Percentiles rank a stretch among this genome's conserved stretches.
These are phyloP conservation scores for Biscutella auriculata DNA, from an alignment of 441 rosid genomes.

Conservation along the genomic window DNA sequence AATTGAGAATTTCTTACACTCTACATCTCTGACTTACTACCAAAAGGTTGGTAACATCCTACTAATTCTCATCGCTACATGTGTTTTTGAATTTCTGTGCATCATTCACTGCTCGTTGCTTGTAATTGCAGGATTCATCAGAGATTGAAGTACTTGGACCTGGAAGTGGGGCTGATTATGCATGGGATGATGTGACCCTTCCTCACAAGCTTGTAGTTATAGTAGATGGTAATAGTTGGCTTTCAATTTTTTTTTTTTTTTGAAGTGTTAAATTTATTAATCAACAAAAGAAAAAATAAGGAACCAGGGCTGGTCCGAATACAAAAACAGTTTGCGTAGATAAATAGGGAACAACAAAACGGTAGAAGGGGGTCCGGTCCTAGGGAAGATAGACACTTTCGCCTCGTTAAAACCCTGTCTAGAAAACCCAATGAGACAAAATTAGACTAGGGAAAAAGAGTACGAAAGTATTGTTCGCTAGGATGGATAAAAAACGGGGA, in stretches of 20 bases:
- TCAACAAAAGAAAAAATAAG: too few species aligned
- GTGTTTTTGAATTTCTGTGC: conserved; percentile 1
- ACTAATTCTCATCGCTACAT: conserved; percentile 11
- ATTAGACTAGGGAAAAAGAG: too few species aligned
- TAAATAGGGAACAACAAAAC: too few species aligned
- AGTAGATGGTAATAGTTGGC: conserved; percentile 46
- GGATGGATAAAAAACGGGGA: too few species aligned
- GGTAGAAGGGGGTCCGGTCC: too few species aligned
- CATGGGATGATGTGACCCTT: conserved; percentile 90
- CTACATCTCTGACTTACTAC: conserved; percentile 59
- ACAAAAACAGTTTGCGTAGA: too few species aligned
- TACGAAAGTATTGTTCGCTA: too few species aligned
- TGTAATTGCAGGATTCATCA: conserved; percentile 56
- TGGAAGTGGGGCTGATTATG: conserved; percentile 54
- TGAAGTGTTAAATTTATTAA: too few species aligned
- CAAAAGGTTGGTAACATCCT: conserved; percentile 64
- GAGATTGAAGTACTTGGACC: conserved; percentile 77
- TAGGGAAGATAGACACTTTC: too few species aligned
- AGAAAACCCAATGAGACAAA: too few species aligned
- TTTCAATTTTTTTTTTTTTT: background rate
- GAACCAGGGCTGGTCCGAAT: too few species aligned
- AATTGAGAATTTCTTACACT: conserved; percentile 68
- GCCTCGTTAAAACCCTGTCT: too few species aligned
- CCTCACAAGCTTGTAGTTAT: conserved; percentile 77
- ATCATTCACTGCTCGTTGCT: conserved; percentile 11